phyloP scores from a whole-genome alignment of 164 flowering plant species.

The Nymphaea thermarum region DNA sequence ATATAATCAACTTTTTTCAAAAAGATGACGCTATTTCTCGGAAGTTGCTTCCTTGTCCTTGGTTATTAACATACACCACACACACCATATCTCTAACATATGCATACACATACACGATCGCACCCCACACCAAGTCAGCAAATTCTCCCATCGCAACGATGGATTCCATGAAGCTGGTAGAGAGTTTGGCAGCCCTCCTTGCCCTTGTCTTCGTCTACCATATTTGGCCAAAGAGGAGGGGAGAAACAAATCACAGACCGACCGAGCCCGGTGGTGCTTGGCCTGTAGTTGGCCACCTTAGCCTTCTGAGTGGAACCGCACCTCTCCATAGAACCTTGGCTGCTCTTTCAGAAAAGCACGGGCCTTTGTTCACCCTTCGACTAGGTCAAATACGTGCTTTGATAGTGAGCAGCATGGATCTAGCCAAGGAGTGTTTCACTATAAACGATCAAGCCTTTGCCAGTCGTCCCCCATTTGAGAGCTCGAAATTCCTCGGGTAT shows the following conservation, averaged over 20 bases:
- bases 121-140: no score
- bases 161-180: no score
- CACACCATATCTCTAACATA: no score
- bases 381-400: constrained; percentile 19
- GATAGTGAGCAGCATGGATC: constrained; percentile 25
- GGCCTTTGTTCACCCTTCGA: constrained; percentile 21
- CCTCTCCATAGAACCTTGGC: not conserved
- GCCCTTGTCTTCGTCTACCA: no score
- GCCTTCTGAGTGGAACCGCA: not conserved
- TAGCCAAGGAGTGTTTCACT: constrained; percentile 32
- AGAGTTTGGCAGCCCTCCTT: no score
- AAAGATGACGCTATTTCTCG: no score
- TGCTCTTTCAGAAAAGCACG: constrained; percentile 27
- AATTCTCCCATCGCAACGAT: no score
- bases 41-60: no score
- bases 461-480: constrained; percentile 12
- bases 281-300: constrained; percentile 6
- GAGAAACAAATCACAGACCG: not conserved
- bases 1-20: no score
- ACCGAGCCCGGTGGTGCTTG: constrained; percentile 1
- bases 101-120: no score
- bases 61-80: no score
- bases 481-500: constrained; percentile 15
- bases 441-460: constrained; percentile 20
- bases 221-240: no score